Base-by-base conservation (phyloP, 345 rosid species). In the Punica granatum region DNA sequence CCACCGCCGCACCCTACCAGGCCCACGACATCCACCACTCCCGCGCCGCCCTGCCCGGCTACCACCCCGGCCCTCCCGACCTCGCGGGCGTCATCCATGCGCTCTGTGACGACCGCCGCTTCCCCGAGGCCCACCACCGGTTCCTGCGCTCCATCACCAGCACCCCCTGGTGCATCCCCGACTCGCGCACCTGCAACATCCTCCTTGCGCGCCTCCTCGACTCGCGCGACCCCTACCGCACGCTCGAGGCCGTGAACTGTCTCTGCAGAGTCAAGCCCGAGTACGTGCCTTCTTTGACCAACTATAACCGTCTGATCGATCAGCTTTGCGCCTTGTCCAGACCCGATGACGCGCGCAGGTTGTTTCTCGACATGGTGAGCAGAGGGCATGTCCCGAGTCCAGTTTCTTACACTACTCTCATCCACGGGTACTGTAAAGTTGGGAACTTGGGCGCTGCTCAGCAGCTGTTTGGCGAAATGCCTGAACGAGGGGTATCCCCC, bases 401-500 rank as follows among this genome's bases (percentile, higher is more conserved):
- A 56, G 96, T 90, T 76, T 82, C 92, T 58, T 90, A 77, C 73
- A 90, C 95, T 19, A 83, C 92, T 72, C 48, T 92, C 66, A 78
- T 88, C 6, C 31, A 68, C 35, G 95, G 98, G 21, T 92, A 90
- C 15, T 73, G 86, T 14, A 1, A 63, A 49, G 69, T 74, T 10
- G 79, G 90, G 1, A 70, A 81, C 53, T 60, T 84, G 1, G 75
- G 53, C 28, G 64, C 23, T 75, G 96, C 96, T 8, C 78, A 63
- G 70, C 84, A 85, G 71, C 19, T 90, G 89, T 71, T 92, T 60
- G 91, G 85, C 64, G 96, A 88, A 85, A 88, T 92, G 98, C 58
- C 54, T 68, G 81, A 48, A 5, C 60, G 64, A 30, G 91, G 81
- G 2, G 68, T 84, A 15, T 65, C 41, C 37, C 80, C 84, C 0